A percentile compares a stretch with the other conserved stretches of the same genome.
Evolutionary conservation across 306 rosid species (phyloP).

Genomic region (Medicago truncatula): MtrunA17r5.0-ANR NC_053047.1:32622001-32622500

Average conservation of each 20-base stretch:
- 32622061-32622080: background rate
- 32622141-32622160: slow-evolving; percentile 31
- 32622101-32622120: background rate
- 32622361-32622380: slow-evolving; percentile 51
- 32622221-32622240: slow-evolving; percentile 3
- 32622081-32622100: background rate
- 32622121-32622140: background rate
- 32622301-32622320: slow-evolving; percentile 61
- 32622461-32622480: slow-evolving; percentile 47
- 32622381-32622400: slow-evolving; percentile 55
- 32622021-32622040: background rate
- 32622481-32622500: slow-evolving; percentile 72
- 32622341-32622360: slow-evolving; percentile 66
- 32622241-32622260: slow-evolving; percentile 33
- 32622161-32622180: slow-evolving; percentile 16
- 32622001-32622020: background rate
- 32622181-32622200: slow-evolving; percentile 18
- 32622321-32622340: slow-evolving; percentile 65
- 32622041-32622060: background rate
- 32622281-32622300: slow-evolving; percentile 47
- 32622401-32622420: slow-evolving; percentile 43
- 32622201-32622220: slow-evolving; percentile 12
- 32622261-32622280: background rate
- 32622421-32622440: slow-evolving; percentile 24
- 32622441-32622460: background rate